Evolutionary conservation across 225 moss, liverwort and hornwort genomes (phyloP).

Genomic region (Sphagnum contortum): DNA sequence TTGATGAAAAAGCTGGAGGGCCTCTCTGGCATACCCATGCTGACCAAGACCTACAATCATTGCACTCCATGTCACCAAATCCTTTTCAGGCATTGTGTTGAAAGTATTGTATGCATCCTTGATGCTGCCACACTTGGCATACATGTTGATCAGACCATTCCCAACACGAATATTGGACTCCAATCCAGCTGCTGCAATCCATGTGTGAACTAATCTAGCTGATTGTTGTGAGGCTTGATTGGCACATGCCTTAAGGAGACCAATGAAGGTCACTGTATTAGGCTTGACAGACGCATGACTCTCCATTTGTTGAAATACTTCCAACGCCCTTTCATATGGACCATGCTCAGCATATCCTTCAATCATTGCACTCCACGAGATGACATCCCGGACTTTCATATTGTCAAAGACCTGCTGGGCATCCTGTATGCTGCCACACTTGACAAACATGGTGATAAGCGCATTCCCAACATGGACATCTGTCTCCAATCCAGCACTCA

Average conservation of each 20-base stretch:
- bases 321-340: neutral
- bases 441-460: neutral
- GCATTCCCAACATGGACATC: neutral
- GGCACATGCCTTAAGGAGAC: neutral
- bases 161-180: neutral
- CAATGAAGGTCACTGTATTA: neutral
- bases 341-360: too few relatives aligned
- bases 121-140: constrained; percentile 4
- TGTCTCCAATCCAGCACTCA: constrained; percentile 1
- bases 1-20: constrained; percentile 20
- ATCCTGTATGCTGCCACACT: constrained; percentile 3
- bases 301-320: neutral
- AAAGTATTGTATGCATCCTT: constrained; percentile 3
- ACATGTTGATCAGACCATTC: neutral
- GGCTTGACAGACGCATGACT: neutral
- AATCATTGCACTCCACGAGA: too few relatives aligned
- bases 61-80: constrained; percentile 27
- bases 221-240: neutral
- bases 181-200: neutral
- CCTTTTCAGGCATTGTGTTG: constrained; percentile 1
- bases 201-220: neutral
- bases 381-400: neutral
- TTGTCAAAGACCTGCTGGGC: neutral
- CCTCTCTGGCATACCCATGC: constrained; percentile 10
- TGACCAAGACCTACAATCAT: constrained; percentile 29